A percentile compares a stretch with the other conserved stretches of the same genome.
Conservation (phyloP, 768 basidiomycete genomes). For the Phylloporus scabripes region DNA sequence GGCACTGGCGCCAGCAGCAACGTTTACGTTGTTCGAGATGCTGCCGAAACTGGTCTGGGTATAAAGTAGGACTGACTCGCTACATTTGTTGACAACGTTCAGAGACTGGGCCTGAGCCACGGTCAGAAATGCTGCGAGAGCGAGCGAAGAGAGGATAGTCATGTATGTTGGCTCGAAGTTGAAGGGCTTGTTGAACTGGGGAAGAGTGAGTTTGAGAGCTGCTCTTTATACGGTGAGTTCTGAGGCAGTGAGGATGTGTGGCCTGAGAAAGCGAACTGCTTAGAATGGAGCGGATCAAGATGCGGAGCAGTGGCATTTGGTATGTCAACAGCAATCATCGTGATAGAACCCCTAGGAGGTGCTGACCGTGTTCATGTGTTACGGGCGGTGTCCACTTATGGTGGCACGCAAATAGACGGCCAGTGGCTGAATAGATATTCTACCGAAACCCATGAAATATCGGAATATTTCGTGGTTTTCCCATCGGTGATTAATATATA, state of each 20-base stretch:
- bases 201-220: background rate
- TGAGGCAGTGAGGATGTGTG: background rate
- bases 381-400: background rate
- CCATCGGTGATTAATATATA: background rate
- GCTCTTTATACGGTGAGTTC: conserved; percentile 12
- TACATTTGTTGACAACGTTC: conserved; percentile 13
- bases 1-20: conserved; percentile 18
- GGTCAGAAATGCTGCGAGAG: conserved; percentile 16
- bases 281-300: background rate
- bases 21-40: conserved; percentile 24
- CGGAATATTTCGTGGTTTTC: background rate
- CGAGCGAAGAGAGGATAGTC: conserved; percentile 16
- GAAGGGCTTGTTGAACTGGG: conserved; percentile 1
- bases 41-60: conserved; percentile 28
- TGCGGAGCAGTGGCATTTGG: background rate
- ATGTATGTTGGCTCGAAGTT: conserved; percentile 11
- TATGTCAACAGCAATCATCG: background rate
- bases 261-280: background rate
- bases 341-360: background rate
- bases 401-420: background rate
- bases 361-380: background rate
- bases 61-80: conserved; percentile 25
- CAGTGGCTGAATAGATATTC: too few relatives aligned
- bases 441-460: background rate
- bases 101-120: conserved; percentile 26